These are phyloP conservation scores for Cynara cardunculus DNA, from an alignment of 129 eudicot species.

Conservation along the genomic window DNA sequence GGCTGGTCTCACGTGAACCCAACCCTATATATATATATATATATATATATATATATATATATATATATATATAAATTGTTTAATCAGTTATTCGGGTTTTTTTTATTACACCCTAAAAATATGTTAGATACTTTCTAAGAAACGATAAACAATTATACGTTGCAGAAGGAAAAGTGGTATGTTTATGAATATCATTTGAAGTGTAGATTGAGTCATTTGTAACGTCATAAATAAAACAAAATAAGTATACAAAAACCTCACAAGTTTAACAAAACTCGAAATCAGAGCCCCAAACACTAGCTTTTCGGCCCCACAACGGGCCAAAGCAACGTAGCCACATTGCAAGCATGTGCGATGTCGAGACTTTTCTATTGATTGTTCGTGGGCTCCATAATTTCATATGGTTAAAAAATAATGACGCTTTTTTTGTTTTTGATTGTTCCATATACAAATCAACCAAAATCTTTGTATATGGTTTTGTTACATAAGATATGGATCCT, in stretches of 20 bases:
- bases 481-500: background rate
- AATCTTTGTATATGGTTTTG: background rate
- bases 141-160: too few species aligned
- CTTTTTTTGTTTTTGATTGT: background rate
- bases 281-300: background rate
- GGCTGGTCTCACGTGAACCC: too few species aligned
- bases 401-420: background rate
- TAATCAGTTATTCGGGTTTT: too few species aligned
- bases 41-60: too few species aligned
- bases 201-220: too few species aligned
- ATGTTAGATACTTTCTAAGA: too few species aligned
- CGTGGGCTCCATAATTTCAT: background rate
- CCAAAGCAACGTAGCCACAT: background rate
- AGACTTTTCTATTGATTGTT: background rate
- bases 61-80: too few species aligned
- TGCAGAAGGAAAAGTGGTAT: too few species aligned
- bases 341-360: background rate
- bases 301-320: background rate
- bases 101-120: too few species aligned
- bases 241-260: background rate
- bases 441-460: too few species aligned
- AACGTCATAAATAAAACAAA: background rate
- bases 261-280: background rate
- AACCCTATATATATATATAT: too few species aligned
- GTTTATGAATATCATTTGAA: too few species aligned